These are phyloP conservation scores for Fusarium sp. DNA, from an alignment of 2,329 filamentous ascomycete genomes.

Conservation along the genomic window DNA sequence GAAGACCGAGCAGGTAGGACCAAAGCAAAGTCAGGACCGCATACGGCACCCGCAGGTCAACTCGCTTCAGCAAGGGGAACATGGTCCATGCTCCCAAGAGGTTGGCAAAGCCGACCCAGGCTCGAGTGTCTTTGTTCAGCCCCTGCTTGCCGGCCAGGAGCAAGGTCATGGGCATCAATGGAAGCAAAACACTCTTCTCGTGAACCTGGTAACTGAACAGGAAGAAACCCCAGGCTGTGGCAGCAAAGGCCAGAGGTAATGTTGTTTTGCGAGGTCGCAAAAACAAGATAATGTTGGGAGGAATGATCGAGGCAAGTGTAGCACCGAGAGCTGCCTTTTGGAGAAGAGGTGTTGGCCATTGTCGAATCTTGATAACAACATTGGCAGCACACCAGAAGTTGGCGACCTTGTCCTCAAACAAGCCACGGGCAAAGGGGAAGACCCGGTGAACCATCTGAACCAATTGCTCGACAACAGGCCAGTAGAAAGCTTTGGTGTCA, in stretches of 20 bases:
- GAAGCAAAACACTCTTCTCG: constrained; percentile 95
- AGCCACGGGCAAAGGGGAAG: constrained; percentile 92
- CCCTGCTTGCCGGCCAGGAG: constrained; percentile 83
- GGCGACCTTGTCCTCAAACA: constrained; percentile 99
- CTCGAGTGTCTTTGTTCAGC: constrained; percentile 77
- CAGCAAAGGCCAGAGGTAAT: constrained; percentile 81
- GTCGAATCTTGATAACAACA: constrained; percentile 85
- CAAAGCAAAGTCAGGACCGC: constrained; percentile 85
- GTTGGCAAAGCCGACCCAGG: constrained; percentile 98
- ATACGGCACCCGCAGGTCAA: constrained; percentile 87
- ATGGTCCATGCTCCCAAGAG: constrained; percentile 90
- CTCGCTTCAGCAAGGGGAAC: constrained; percentile 88
- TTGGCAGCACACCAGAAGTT: constrained; percentile 98
- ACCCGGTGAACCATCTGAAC: constrained; percentile 89
- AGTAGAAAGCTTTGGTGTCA: constrained; percentile 74
- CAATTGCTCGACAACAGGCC: constrained; percentile 80
- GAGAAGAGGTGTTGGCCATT: constrained; percentile 76
- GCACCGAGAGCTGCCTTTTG: constrained; percentile 79
- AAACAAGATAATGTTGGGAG: constrained; percentile 83
- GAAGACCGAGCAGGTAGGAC: constrained; percentile 90
- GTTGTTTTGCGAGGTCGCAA: constrained; percentile 79
- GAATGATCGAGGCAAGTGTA: constrained; percentile 80
- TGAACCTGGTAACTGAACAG: constrained; percentile 98
- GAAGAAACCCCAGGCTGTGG: constrained; percentile 96
- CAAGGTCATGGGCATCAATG: constrained; percentile 91